A percentile compares a stretch with the other conserved stretches of the same genome.
phyloP scores from a whole-genome alignment of 306 rosid genomes.

The barrel medic (Medicago truncatula) region DNA sequence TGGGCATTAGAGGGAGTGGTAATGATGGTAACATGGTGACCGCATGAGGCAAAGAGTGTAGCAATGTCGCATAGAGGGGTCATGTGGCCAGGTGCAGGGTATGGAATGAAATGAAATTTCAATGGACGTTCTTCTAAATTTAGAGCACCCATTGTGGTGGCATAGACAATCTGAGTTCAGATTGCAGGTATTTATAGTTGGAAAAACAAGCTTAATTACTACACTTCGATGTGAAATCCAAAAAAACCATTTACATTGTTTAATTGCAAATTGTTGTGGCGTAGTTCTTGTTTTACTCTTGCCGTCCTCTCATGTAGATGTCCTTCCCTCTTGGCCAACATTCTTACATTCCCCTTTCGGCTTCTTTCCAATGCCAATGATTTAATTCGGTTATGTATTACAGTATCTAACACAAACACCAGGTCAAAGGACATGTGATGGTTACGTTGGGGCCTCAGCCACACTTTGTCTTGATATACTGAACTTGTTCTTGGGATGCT shows the following conservation, averaged over 20 bases:
- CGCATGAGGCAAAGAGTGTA: constrained; percentile 43
- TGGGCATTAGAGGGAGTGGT: constrained; percentile 46
- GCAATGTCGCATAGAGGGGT: constrained; percentile 49
- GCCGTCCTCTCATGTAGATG: background rate
- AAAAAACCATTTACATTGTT: constrained; percentile 8
- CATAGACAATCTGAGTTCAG: background rate
- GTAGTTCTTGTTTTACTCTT: background rate
- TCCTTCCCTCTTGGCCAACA: background rate
- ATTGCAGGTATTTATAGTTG: background rate
- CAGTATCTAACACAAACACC: background rate
- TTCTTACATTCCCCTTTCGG: background rate
- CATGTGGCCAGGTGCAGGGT: constrained; percentile 32
- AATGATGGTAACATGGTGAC: constrained; percentile 51
- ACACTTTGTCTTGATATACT: background rate
- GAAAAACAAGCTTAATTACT: background rate
- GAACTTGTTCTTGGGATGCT: background rate
- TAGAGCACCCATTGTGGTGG: constrained; percentile 14
- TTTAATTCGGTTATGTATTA: background rate
- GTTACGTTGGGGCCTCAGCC: constrained; percentile 13
- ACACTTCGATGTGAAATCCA: too few species aligned
- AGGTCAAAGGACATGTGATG: background rate
- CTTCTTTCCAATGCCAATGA: background rate
- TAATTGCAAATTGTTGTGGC: background rate
- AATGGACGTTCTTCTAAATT: constrained; percentile 4
- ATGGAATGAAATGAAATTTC: constrained; percentile 48